A percentile compares a stretch with the other conserved stretches of the same genome.
These are phyloP conservation scores for Carex scoparia DNA, from an alignment of 176 grass and related monocot genomes.

Conservation along the genomic window DNA sequence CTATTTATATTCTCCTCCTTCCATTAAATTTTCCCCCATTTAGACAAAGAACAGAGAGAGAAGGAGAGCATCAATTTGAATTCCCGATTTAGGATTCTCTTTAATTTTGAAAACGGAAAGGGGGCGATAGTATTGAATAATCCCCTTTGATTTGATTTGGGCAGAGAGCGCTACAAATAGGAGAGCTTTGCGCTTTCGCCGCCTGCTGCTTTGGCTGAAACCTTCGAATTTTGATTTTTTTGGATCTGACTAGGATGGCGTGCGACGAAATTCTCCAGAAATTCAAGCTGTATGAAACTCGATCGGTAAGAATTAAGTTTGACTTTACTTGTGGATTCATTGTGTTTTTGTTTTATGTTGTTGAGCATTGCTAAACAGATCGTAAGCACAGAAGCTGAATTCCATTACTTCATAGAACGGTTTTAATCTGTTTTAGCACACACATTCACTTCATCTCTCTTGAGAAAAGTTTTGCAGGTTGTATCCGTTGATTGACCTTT, in stretches of 20 bases:
- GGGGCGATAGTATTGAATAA: background rate
- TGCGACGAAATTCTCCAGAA: slow-evolving; percentile 66
- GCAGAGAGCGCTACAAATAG: background rate
- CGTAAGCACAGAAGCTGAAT: background rate
- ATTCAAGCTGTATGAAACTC: slow-evolving; percentile 91
- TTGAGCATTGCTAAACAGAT: slow-evolving; percentile 10
- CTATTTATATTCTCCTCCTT: background rate
- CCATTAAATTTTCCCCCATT: background rate
- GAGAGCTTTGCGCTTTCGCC: background rate
- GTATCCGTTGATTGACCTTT: background rate
- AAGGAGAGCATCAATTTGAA: background rate
- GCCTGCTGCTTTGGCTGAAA: background rate
- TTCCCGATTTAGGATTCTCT: slow-evolving; percentile 7
- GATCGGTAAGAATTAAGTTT: slow-evolving; percentile 56
- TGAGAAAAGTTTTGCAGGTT: background rate
- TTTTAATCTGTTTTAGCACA: background rate
- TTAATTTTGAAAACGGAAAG: background rate
- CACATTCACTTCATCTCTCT: background rate
- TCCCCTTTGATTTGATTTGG: background rate
- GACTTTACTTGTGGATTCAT: slow-evolving; percentile 9
- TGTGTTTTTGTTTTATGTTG: background rate
- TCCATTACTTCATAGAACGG: slow-evolving; percentile 2
- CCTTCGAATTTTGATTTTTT: background rate
- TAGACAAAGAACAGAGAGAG: background rate
- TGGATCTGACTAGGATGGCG: slow-evolving; percentile 26